Percentiles rank a stretch among this genome's conserved stretches.
Evolutionary conservation across 352 stramenopile genomes (phyloP).

Genomic region (Phytophthora hybrid): DNA sequence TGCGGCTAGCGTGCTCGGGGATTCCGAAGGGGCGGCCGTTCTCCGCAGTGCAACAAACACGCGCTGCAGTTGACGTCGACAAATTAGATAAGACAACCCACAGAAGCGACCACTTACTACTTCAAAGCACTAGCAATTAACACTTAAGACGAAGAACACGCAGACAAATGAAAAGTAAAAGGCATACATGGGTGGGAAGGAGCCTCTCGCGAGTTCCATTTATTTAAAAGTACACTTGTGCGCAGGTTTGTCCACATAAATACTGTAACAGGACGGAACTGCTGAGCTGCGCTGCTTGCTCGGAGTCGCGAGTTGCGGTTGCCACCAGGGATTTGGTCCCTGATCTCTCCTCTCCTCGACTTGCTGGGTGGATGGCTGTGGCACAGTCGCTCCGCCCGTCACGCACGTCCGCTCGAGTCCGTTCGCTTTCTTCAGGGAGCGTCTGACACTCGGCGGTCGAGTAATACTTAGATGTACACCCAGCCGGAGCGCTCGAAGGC

Average conservation of each 20-base stretch:
- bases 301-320: background rate
- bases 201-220: conserved; percentile 25
- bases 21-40: conserved; percentile 4
- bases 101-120: too few species aligned
- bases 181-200: conserved; percentile 21
- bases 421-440: conserved; percentile 4
- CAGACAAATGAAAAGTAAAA: conserved; percentile 4
- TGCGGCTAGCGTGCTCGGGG: too few species aligned
- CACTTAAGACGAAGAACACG: background rate
- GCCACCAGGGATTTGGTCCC: background rate
- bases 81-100: too few species aligned
- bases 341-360: background rate
- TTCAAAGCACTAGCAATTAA: background rate
- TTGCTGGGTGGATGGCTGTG: background rate
- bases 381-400: conserved; percentile 1
- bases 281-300: background rate
- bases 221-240: conserved; percentile 33
- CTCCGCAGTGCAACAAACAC: background rate
- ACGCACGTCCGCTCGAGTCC: conserved; percentile 16
- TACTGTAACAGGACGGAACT: conserved; percentile 31
- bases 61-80: too few species aligned
- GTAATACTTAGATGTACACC: conserved; percentile 68
- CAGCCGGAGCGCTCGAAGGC: conserved; percentile 82
- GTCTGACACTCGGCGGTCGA: background rate
- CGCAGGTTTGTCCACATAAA: conserved; percentile 43